Percentiles rank a stretch among this genome's conserved stretches.
phyloP scores from a whole-genome alignment of 805 yeast genomes.

The Zygotorulaspora chibaensis region DNA sequence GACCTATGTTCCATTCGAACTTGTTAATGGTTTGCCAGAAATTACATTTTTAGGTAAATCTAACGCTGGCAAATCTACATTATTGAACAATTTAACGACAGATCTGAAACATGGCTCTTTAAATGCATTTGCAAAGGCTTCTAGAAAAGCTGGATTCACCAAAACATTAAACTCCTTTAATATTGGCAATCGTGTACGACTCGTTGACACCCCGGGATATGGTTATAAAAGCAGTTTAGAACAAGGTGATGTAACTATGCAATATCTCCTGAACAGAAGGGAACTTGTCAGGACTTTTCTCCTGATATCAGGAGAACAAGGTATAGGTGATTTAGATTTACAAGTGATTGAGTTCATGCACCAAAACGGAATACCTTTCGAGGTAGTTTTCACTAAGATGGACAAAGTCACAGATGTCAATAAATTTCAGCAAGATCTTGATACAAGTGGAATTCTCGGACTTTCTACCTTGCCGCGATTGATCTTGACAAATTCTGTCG shows the following conservation, averaged over 20 bases:
- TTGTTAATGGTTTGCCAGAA: conserved; percentile 55
- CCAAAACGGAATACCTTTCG: conserved; percentile 60
- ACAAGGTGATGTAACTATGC: conserved; percentile 68
- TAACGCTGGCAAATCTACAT: conserved; percentile 81
- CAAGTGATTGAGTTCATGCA: conserved; percentile 47
- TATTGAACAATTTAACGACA: conserved; percentile 58
- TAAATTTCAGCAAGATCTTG: conserved; percentile 39
- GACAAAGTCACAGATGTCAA: conserved; percentile 47
- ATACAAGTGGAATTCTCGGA: conserved; percentile 39
- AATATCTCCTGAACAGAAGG: conserved; percentile 53
- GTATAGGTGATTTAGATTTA: conserved; percentile 55
- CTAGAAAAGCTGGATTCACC: conserved; percentile 53
- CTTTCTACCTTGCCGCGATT: conserved; percentile 41
- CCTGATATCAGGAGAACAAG: conserved; percentile 56
- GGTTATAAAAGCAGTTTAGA: conserved; percentile 61
- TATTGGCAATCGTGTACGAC: conserved; percentile 54
- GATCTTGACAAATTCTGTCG: conserved; percentile 50
- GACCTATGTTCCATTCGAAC: conserved; percentile 30
- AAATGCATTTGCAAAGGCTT: conserved; percentile 48
- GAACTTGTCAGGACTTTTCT: conserved; percentile 56
- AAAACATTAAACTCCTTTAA: conserved; percentile 67
- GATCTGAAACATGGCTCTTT: conserved; percentile 32
- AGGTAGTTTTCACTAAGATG: conserved; percentile 70
- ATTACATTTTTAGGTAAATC: conserved; percentile 74
- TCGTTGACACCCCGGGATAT: conserved; percentile 89